phyloP scores from a whole-genome alignment of 768 basidiomycete species.

The Russula compacta region DNA sequence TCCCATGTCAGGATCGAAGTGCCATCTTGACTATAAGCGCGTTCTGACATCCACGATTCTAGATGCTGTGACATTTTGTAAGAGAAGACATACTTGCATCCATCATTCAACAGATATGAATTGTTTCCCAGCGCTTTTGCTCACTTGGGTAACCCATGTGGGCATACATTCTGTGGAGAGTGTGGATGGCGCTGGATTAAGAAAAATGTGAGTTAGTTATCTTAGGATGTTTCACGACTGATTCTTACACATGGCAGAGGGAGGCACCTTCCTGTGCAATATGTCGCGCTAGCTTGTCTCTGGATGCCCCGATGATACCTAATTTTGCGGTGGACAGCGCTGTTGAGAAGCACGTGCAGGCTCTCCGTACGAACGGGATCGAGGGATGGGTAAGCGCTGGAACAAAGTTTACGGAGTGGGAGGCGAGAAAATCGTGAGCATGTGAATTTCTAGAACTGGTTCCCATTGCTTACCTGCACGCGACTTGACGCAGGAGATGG shows the following conservation, averaged over 20 bases:
- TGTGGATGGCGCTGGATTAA: slow-evolving; percentile 55
- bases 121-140: slow-evolving; percentile 41
- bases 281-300: slow-evolving; percentile 44
- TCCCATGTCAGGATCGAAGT: slow-evolving; percentile 44
- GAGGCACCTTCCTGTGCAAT: slow-evolving; percentile 44
- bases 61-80: slow-evolving; percentile 71
- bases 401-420: slow-evolving; percentile 41
- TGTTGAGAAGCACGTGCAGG: slow-evolving; percentile 49
- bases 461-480: not conserved
- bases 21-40: not conserved
- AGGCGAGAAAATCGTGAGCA: slow-evolving; percentile 43
- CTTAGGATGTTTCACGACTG: not conserved
- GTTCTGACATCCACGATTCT: slow-evolving; percentile 7
- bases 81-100: slow-evolving; percentile 21
- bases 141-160: slow-evolving; percentile 61
- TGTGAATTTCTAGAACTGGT: slow-evolving; percentile 2
- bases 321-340: slow-evolving; percentile 54
- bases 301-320: slow-evolving; percentile 43
- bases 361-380: slow-evolving; percentile 37
- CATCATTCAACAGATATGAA: slow-evolving; percentile 1
- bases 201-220: slow-evolving; percentile 38
- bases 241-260: slow-evolving; percentile 25
- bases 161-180: slow-evolving; percentile 62
- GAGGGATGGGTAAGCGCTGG: slow-evolving; percentile 48
- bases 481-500: slow-evolving; percentile 12